Percentiles rank a stretch among this genome's conserved stretches.
Conservation (phyloP, 345 rosid species). For the Draba incana region DNA sequence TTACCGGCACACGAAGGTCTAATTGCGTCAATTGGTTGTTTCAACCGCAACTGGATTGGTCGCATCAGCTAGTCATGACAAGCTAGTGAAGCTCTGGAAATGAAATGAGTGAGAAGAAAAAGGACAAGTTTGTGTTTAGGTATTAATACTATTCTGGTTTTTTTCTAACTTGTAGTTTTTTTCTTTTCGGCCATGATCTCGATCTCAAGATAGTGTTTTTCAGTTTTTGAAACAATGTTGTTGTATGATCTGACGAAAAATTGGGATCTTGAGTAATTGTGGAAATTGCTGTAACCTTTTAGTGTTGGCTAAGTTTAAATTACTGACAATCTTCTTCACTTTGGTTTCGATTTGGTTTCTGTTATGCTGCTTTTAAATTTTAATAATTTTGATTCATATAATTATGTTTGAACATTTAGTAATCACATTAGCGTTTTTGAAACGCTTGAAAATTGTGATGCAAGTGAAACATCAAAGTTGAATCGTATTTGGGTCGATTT, state of each 20-base stretch:
- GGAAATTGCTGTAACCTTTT: constrained; percentile 35
- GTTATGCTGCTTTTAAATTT: too few species aligned
- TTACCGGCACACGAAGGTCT: constrained; percentile 79
- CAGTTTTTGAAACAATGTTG: constrained; percentile 32
- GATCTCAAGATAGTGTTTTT: constrained; percentile 35
- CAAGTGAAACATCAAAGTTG: neutral
- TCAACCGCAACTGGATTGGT: constrained; percentile 76
- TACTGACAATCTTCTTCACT: neutral
- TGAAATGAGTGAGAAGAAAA: constrained; percentile 32
- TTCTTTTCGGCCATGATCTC: too few species aligned
- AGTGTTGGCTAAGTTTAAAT: neutral
- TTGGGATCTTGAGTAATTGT: constrained; percentile 30
- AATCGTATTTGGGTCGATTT: neutral
- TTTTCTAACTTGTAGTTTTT: too few species aligned
- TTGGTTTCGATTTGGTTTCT: neutral
- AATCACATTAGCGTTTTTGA: neutral
- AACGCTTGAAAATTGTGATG: neutral
- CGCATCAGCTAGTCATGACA: constrained; percentile 97
- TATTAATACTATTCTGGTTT: constrained; percentile 8
- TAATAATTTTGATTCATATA: too few species aligned
- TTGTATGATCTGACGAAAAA: constrained; percentile 39
- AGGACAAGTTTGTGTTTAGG: constrained; percentile 32
- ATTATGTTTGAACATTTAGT: neutral
- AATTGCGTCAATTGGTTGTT: constrained; percentile 71
- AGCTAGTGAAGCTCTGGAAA: constrained; percentile 90